Conservation (phyloP, 2,329 filamentous ascomycete genomes). For the Helotiales sp. region DNA sequence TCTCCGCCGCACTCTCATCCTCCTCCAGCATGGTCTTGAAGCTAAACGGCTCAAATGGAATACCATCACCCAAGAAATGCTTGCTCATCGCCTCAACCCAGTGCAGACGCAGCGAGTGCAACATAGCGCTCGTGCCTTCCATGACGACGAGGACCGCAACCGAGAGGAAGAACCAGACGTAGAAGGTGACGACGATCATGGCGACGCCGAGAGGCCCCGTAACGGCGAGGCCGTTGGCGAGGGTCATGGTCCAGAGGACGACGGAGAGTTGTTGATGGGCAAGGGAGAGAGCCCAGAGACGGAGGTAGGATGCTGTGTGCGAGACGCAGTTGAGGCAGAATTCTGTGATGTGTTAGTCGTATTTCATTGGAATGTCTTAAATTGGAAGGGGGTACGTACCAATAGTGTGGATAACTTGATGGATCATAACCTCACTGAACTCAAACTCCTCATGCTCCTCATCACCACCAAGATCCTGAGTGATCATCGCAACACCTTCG, state of each 20-base stretch:
- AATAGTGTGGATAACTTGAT: conserved; percentile 98
- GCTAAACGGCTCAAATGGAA: conserved; percentile 87
- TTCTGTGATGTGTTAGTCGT: conserved; percentile 59
- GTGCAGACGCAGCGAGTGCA: conserved; percentile 87
- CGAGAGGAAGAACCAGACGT: conserved; percentile 86
- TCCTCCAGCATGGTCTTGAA: conserved; percentile 86
- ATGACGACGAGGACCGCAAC: conserved; percentile 85
- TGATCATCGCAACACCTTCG: conserved; percentile 86
- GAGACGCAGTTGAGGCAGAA: conserved; percentile 99
- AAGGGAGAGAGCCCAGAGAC: conserved; percentile 95
- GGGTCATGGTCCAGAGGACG: conserved; percentile 96
- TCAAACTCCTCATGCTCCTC: conserved; percentile 97
- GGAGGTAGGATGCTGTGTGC: conserved; percentile 97
- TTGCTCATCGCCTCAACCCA: conserved; percentile 99
- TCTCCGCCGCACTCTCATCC: conserved; percentile 67
- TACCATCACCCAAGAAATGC: conserved; percentile 90
- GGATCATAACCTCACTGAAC: conserved; percentile 96
- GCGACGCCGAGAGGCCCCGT: conserved; percentile 73
- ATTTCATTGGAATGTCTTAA: too few relatives aligned
- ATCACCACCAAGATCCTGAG: conserved; percentile 83
- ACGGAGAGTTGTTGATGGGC: conserved; percentile 97
- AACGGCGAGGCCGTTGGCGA: conserved; percentile 74
- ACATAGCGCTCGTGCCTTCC: conserved; percentile 96
- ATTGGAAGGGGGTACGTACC: conserved; percentile 75
- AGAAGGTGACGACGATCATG: conserved; percentile 82